Conservation (phyloP, 805 yeast genomes). For the Lipomyces starkeyi region DNA sequence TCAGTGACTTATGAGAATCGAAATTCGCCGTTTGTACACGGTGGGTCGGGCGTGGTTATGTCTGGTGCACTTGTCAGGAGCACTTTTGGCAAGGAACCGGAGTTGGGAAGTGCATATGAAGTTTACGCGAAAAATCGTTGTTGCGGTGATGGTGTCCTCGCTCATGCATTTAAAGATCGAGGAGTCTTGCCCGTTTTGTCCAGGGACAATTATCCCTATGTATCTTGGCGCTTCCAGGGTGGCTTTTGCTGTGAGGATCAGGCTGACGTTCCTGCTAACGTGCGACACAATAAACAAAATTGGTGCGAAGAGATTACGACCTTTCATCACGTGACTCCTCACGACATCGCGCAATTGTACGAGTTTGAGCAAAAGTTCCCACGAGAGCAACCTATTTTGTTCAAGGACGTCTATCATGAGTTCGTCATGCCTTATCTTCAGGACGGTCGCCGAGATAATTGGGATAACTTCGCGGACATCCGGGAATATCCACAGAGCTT, state of each 20-base stretch:
- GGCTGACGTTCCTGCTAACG: constrained; percentile 37
- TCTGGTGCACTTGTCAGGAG: constrained; percentile 45
- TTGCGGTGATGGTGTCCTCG: constrained; percentile 49
- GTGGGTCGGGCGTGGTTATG: constrained; percentile 34
- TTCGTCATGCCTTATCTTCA: constrained; percentile 41
- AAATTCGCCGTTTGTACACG: constrained; percentile 46
- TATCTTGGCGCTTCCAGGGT: constrained; percentile 45
- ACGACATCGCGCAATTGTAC: constrained; percentile 38
- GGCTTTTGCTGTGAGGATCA: too few species aligned
- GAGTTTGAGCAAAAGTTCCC: constrained; percentile 45
- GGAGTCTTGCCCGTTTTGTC: constrained; percentile 6
- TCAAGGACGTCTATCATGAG: constrained; percentile 39
- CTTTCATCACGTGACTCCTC: constrained; percentile 44
- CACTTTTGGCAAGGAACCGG: constrained; percentile 40
- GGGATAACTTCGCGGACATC: constrained; percentile 42
- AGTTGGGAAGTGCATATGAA: constrained; percentile 36
- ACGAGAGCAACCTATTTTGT: constrained; percentile 36
- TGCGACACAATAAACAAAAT: constrained; percentile 27
- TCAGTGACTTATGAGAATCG: constrained; percentile 38
- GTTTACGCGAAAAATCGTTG: constrained; percentile 39
- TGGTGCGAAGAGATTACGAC: constrained; percentile 46
- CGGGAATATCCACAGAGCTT: not conserved
- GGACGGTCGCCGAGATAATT: constrained; percentile 36
- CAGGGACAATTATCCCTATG: constrained; percentile 30
- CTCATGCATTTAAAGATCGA: constrained; percentile 38